A percentile compares a stretch with the other conserved stretches of the same genome.
Conservation (phyloP, 805 yeast species). For the Wickerhamomyces chambardii region DNA sequence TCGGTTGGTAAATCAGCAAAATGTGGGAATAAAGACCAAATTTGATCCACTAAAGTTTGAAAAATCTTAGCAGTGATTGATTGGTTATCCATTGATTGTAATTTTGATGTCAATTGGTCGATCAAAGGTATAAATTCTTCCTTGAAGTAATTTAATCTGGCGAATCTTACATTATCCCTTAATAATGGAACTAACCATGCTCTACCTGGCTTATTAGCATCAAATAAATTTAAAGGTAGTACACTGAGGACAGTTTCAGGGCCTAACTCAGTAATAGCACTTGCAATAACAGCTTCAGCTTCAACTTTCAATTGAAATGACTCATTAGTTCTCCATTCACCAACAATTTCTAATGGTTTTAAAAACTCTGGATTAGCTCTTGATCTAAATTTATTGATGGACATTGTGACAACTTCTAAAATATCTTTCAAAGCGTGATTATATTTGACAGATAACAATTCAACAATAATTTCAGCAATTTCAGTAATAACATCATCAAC, state of each 20-base stretch:
- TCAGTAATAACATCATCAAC: slow-evolving; percentile 45
- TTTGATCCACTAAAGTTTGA: slow-evolving; percentile 80
- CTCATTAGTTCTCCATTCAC: slow-evolving; percentile 81
- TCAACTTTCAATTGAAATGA: slow-evolving; percentile 55
- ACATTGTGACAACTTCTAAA: slow-evolving; percentile 54
- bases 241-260: slow-evolving; percentile 71
- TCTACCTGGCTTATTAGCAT: slow-evolving; percentile 59
- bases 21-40: slow-evolving; percentile 86
- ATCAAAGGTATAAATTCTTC: slow-evolving; percentile 58
- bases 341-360: slow-evolving; percentile 60
- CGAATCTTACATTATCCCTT: slow-evolving; percentile 74
- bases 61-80: slow-evolving; percentile 72
- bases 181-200: slow-evolving; percentile 93
- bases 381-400: slow-evolving; percentile 53
- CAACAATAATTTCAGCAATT: slow-evolving; percentile 46
- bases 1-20: slow-evolving; percentile 86
- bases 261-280: slow-evolving; percentile 75
- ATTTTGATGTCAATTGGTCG: slow-evolving; percentile 41
- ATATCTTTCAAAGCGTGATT: slow-evolving; percentile 70
- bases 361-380: slow-evolving; percentile 67
- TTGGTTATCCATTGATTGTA: slow-evolving; percentile 34
- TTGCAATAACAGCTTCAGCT: slow-evolving; percentile 72
- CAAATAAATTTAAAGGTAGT: slow-evolving; percentile 72
- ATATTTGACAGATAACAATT: slow-evolving; percentile 62
- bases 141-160: slow-evolving; percentile 58